A percentile compares a stretch with the other conserved stretches of the same genome.
phyloP scores from a whole-genome alignment of 495 filamentous ascomycete genomes.

The Lasiosphaeria hispida region DNA sequence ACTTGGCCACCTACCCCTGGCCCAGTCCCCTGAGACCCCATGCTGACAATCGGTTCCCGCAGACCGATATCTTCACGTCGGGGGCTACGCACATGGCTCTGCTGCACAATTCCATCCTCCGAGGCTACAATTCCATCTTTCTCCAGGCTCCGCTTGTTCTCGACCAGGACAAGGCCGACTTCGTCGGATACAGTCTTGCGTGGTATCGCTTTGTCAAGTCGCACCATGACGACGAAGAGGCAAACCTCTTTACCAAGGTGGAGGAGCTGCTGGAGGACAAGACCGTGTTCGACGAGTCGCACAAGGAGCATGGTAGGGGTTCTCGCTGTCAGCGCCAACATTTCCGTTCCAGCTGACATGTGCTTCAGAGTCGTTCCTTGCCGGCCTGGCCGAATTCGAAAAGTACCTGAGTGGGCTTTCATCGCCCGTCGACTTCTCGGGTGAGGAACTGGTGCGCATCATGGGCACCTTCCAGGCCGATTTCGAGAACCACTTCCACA shows the following conservation, averaged over 20 bases:
- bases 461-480: conserved; percentile 47
- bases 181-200: conserved; percentile 49
- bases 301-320: conserved; percentile 51
- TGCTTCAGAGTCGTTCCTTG: conserved; percentile 46
- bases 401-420: conserved; percentile 44
- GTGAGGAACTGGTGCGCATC: conserved; percentile 43
- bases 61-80: conserved; percentile 51
- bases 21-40: not conserved
- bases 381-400: conserved; percentile 46
- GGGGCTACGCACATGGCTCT: conserved; percentile 59
- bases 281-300: conserved; percentile 44
- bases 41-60: not conserved
- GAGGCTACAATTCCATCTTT: conserved; percentile 59
- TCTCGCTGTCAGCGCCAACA: not conserved
- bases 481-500: conserved; percentile 53
- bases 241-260: conserved; percentile 50
- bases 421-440: conserved; percentile 39
- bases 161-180: conserved; percentile 45
- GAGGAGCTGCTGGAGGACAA: conserved; percentile 47
- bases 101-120: conserved; percentile 57
- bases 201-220: conserved; percentile 54
- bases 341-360: not conserved
- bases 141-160: conserved; percentile 45
- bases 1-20: not conserved
- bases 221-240: conserved; percentile 56